phyloP scores from a whole-genome alignment of 345 rosid species.

The Pugionium cornutum region DNA sequence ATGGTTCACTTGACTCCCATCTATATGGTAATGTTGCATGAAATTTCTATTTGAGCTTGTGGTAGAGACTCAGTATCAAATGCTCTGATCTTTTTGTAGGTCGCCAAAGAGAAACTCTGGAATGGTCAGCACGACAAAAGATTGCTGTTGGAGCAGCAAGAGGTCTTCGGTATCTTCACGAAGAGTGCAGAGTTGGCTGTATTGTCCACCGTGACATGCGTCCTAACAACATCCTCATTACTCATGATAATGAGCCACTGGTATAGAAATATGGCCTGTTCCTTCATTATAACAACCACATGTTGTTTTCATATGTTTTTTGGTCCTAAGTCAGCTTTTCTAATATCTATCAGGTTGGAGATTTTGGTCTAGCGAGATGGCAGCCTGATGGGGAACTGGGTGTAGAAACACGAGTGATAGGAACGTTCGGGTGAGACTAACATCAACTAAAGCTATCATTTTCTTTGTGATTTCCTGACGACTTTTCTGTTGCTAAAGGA shows the following conservation, averaged over 20 bases:
- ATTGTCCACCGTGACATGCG: constrained; percentile 68
- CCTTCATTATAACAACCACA: no score
- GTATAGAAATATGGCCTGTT: background rate
- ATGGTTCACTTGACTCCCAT: constrained; percentile 65
- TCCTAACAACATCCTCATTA: constrained; percentile 65
- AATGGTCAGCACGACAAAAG: constrained; percentile 56
- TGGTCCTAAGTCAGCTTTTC: no score
- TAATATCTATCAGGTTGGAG: no score
- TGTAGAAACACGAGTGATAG: no score
- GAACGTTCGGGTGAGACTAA: no score
- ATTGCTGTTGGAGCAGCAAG: constrained; percentile 70
- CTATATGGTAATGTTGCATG: constrained; percentile 45
- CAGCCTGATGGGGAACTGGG: no score
- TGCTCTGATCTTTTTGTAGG: constrained; percentile 7
- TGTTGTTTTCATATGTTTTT: no score
- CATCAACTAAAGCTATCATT: no score
- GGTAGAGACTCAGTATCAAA: background rate
- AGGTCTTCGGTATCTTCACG: constrained; percentile 72
- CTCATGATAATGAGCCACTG: constrained; percentile 62
- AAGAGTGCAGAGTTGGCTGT: constrained; percentile 75
- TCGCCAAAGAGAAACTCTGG: constrained; percentile 40
- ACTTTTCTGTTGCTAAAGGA: no score
- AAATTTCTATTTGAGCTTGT: background rate
- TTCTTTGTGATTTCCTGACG: no score
- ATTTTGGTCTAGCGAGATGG: no score